Evolutionary conservation across 495 filamentous ascomycete genomes (phyloP).

Genomic region (Penicillium malachiteum): DNA sequence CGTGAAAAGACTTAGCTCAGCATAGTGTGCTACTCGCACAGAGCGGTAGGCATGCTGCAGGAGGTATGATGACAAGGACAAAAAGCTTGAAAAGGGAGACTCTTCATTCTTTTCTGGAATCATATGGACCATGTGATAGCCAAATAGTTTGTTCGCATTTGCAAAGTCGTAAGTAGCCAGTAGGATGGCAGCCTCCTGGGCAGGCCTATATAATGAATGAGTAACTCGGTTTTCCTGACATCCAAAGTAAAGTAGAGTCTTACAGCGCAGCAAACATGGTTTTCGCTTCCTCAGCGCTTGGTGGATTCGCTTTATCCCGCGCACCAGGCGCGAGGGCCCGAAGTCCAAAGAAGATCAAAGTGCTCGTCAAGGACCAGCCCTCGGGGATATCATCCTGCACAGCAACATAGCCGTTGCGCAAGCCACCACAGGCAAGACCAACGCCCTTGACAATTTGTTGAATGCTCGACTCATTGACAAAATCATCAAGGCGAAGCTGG

Average conservation of each 20-base stretch:
- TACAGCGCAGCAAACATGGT: constrained; percentile 70
- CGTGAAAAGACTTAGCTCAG: constrained; percentile 76
- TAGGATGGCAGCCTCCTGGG: constrained; percentile 72
- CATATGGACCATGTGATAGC: constrained; percentile 72
- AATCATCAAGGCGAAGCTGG: constrained; percentile 90
- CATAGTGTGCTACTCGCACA: constrained; percentile 70
- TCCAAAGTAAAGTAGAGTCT: constrained; percentile 21
- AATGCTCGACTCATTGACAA: constrained; percentile 89
- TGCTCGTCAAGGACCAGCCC: constrained; percentile 79
- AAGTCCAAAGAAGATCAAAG: constrained; percentile 82
- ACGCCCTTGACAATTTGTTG: constrained; percentile 76
- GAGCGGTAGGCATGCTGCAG: constrained; percentile 92
- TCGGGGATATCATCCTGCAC: constrained; percentile 90
- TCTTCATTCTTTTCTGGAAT: constrained; percentile 60
- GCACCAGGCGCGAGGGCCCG: constrained; percentile 69
- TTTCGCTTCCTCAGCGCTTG: constrained; percentile 71
- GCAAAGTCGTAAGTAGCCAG: constrained; percentile 90
- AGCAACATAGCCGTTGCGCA: constrained; percentile 77
- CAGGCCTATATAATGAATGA: constrained; percentile 58
- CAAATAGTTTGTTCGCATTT: constrained; percentile 94
- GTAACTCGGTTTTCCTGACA: background rate
- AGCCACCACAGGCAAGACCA: constrained; percentile 61
- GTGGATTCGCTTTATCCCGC: constrained; percentile 50
- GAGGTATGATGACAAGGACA: constrained; percentile 89
- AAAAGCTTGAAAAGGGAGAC: constrained; percentile 74